Percentiles rank a stretch among this genome's conserved stretches.
Evolutionary conservation across 164 flowering plant genomes (phyloP).

Genomic region (Macadamia integrifolia): DNA sequence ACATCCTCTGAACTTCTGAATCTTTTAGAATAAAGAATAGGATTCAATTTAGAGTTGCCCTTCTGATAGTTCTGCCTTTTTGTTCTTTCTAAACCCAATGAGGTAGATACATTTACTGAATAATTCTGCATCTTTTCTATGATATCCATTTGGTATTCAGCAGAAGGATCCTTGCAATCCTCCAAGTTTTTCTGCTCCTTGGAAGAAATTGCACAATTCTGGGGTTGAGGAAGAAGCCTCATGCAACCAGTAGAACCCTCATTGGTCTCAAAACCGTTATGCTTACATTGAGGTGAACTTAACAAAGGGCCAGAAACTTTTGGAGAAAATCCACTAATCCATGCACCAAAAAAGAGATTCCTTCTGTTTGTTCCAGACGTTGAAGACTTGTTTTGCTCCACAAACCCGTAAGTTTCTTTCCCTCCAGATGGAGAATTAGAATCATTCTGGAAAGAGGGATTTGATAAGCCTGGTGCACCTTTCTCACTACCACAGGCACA

Average conservation of each 20-base stretch:
- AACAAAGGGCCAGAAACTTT: conserved; percentile 21
- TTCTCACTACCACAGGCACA: conserved; percentile 12
- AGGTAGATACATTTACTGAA: conserved; percentile 15
- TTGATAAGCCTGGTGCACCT: conserved; percentile 17
- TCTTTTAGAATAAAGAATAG: conserved; percentile 27
- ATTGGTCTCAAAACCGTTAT: conserved; percentile 1
- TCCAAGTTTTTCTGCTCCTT: conserved; percentile 17
- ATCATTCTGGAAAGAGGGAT: conserved; percentile 24
- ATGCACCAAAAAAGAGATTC: conserved; percentile 37
- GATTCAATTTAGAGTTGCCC: conserved; percentile 16
- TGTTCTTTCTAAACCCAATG: conserved; percentile 19
- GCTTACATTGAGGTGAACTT: conserved; percentile 18
- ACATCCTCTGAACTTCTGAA: conserved; percentile 46
- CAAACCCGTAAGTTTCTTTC: conserved; percentile 14
- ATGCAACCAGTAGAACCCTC: conserved; percentile 16
- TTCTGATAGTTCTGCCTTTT: conserved; percentile 22
- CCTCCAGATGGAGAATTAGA: conserved; percentile 24
- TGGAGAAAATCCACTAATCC: conserved; percentile 63
- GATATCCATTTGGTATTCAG: conserved; percentile 14
- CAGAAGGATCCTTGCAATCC: conserved; percentile 13
- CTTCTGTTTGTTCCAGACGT: conserved; percentile 14
- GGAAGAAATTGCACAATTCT: conserved; percentile 14
- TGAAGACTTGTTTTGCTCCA: conserved; percentile 13
- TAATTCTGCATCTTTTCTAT: conserved; percentile 12
- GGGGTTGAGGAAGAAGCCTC: conserved; percentile 14